These are phyloP conservation scores for Metrosideros polymorpha DNA, from an alignment of 441 rosid species.

Conservation along the genomic window DNA sequence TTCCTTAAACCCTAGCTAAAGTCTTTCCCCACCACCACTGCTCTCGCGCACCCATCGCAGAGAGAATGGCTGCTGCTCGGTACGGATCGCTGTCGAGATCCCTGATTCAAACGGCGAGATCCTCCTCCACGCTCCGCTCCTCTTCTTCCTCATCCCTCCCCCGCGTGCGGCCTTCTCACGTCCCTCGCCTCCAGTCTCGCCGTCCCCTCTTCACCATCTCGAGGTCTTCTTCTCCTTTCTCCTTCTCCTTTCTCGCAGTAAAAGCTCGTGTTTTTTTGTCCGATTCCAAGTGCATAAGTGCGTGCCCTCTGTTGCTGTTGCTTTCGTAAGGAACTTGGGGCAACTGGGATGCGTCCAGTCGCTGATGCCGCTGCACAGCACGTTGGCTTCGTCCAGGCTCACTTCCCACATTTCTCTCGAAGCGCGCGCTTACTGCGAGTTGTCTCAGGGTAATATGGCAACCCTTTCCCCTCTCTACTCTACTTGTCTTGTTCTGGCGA, in stretches of 20 bases:
- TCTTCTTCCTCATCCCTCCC: conserved; percentile 1
- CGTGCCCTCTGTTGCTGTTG: not conserved
- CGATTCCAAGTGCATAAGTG: not conserved
- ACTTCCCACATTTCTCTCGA: conserved; percentile 13
- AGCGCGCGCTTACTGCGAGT: conserved; percentile 18
- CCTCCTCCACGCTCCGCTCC: not conserved
- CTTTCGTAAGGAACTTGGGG: conserved; percentile 10
- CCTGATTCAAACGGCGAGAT: conserved; percentile 3
- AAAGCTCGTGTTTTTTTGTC: not conserved
- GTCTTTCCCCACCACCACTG: not conserved
- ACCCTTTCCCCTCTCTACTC: not conserved
- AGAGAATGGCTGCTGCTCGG: conserved; percentile 10
- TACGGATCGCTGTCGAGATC: conserved; percentile 10
- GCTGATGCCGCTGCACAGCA: conserved; percentile 16
- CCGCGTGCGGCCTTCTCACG: not conserved
- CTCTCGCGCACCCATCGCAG: not conserved
- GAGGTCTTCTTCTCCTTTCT: not conserved
- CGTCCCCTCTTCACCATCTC: conserved; percentile 1
- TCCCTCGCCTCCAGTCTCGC: not conserved
- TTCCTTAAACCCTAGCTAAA: not conserved
- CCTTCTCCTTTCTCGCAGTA: not conserved
- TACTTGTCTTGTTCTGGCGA: not conserved
- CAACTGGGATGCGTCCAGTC: conserved; percentile 10
- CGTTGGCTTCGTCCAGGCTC: conserved; percentile 8
- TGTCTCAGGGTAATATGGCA: conserved; percentile 14